phyloP scores from a whole-genome alignment of 805 yeast genomes.

The Citeromyces matritensis region DNA sequence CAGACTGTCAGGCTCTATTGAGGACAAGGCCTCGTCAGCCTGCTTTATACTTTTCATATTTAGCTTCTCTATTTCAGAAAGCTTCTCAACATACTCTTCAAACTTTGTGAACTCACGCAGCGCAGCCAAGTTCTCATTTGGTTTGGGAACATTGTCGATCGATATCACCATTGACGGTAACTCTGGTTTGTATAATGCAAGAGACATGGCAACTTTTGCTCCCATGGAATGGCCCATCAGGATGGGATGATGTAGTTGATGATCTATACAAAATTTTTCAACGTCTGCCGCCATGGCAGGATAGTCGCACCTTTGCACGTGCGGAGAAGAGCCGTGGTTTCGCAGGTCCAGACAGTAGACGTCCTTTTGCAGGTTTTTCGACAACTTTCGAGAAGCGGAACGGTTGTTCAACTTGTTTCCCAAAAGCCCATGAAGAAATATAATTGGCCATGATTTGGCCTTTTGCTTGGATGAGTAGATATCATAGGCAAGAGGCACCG shows the following conservation, averaged over 20 bases:
- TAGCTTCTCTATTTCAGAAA: conserved; percentile 5
- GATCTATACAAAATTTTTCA: conserved; percentile 38
- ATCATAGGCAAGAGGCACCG: conserved; percentile 6
- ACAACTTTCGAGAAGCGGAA: conserved; percentile 47
- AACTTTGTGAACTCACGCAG: conserved; percentile 9
- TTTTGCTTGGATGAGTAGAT: conserved; percentile 2
- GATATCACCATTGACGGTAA: conserved; percentile 40
- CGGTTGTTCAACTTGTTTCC: conserved; percentile 73
- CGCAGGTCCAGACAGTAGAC: conserved; percentile 63
- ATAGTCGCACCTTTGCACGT: conserved; percentile 51
- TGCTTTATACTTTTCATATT: conserved; percentile 25
- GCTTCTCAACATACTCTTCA: conserved; percentile 11
- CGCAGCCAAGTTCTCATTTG: conserved; percentile 16
- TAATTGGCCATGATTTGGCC: conserved; percentile 34
- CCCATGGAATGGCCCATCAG: conserved; percentile 80
- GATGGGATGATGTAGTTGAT: conserved; percentile 24
- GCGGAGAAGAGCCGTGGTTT: conserved; percentile 87
- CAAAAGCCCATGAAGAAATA: conserved; percentile 78
- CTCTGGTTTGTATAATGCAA: conserved; percentile 53
- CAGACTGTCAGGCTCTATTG: conserved; percentile 41
- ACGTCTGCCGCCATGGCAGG: conserved; percentile 72
- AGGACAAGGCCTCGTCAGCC: conserved; percentile 42
- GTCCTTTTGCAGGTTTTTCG: conserved; percentile 29
- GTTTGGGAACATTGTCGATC: conserved; percentile 80
- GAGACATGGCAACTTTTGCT: conserved; percentile 83